phyloP scores from a whole-genome alignment of 2,329 filamentous ascomycete species.

The Dactylellina drechsleri region DNA sequence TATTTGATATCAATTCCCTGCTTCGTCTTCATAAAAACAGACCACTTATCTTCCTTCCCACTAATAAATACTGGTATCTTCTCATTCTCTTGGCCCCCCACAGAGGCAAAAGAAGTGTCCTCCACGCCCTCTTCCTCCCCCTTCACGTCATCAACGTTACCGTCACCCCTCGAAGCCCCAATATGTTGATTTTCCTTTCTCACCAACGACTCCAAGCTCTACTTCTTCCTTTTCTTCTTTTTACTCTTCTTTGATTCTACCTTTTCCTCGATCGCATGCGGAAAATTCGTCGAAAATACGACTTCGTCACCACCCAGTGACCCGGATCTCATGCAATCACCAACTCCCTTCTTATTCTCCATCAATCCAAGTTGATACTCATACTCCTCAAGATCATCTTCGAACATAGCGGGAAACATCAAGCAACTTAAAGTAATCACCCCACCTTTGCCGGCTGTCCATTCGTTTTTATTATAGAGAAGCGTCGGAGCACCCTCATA shows the following conservation, averaged over 20 bases:
- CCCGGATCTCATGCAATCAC: not conserved
- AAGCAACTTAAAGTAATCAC: constrained; percentile 4
- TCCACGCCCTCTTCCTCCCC: too few species aligned
- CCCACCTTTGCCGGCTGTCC: not conserved
- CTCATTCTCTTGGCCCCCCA: not conserved
- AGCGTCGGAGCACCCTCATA: constrained; percentile 2
- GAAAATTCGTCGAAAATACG: not conserved
- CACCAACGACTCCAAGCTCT: not conserved
- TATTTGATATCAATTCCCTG: constrained; percentile 11
- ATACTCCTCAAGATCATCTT: not conserved
- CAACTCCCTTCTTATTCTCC: not conserved
- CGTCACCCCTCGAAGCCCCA: not conserved
- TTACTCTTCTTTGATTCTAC: not conserved
- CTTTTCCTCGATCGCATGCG: constrained; percentile 3
- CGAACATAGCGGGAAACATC: not conserved
- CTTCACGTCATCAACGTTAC: not conserved
- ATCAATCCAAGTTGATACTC: not conserved
- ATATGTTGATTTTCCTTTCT: constrained; percentile 3
- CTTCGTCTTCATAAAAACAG: constrained; percentile 13
- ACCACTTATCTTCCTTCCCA: not conserved
- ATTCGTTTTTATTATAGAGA: constrained; percentile 6
- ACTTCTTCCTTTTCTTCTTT: constrained; percentile 2
- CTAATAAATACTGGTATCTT: not conserved
- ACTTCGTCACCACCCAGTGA: not conserved
- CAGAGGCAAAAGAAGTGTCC: too few species aligned